Evolutionary conservation across 441 rosid genomes (phyloP).

Genomic region (Raphanus hybrid): DNA sequence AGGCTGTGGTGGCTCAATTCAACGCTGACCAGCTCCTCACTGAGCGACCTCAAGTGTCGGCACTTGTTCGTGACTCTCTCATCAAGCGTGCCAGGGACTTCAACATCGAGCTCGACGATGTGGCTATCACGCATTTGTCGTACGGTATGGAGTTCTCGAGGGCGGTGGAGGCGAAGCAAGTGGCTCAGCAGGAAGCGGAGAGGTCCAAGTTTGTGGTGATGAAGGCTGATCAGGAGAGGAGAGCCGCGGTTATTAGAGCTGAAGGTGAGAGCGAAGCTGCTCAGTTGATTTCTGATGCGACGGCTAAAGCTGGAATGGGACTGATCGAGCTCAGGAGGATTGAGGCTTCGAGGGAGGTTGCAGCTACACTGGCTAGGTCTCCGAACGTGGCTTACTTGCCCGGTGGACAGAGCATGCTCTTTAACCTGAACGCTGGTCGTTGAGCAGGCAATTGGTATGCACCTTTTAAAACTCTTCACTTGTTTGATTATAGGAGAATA

Average conservation of each 20-base stretch:
- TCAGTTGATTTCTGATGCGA: slow-evolving; percentile 78
- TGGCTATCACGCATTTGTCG: slow-evolving; percentile 87
- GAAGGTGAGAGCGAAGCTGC: slow-evolving; percentile 98
- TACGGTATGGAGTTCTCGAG: slow-evolving; percentile 86
- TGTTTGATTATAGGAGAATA: neutral
- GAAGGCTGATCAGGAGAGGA: slow-evolving; percentile 97
- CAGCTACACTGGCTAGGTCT: slow-evolving; percentile 80
- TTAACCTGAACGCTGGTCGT: slow-evolving; percentile 71
- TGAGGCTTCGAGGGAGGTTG: slow-evolving; percentile 88
- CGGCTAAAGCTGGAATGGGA: slow-evolving; percentile 76
- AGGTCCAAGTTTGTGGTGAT: slow-evolving; percentile 82
- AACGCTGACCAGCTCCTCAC: slow-evolving; percentile 97
- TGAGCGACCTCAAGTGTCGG: slow-evolving; percentile 89
- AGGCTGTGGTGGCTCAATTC: slow-evolving; percentile 95
- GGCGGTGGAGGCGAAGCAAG: slow-evolving; percentile 96
- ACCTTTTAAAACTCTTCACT: slow-evolving; percentile 4
- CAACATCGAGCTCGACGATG: slow-evolving; percentile 82
- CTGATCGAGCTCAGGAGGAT: slow-evolving; percentile 91
- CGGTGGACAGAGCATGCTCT: slow-evolving; percentile 78
- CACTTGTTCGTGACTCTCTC: slow-evolving; percentile 70
- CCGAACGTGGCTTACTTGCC: slow-evolving; percentile 91
- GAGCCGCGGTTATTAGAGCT: slow-evolving; percentile 87
- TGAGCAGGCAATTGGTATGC: slow-evolving; percentile 40
- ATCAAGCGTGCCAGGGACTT: slow-evolving; percentile 80
- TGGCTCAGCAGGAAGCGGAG: slow-evolving; percentile 96